phyloP scores from a whole-genome alignment of 768 basidiomycete species.

The Tubosaeta sp. region DNA sequence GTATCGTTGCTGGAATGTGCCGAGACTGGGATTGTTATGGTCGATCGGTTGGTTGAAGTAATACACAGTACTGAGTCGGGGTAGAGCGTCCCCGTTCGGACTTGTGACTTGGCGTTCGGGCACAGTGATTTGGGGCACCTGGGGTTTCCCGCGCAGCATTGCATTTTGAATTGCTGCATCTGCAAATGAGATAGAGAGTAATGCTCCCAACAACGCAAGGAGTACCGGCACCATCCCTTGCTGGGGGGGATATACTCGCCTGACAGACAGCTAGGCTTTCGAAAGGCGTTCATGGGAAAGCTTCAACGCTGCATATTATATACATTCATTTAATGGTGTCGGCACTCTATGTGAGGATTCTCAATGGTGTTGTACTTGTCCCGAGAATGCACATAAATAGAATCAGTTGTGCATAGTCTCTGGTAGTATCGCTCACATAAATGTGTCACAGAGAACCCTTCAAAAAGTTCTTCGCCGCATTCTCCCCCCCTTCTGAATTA shows the following conservation, averaged over 20 bases:
- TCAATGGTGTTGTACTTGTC: too few relatives aligned
- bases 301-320: too few relatives aligned
- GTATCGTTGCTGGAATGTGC: constrained; percentile 78
- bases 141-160: constrained; percentile 17
- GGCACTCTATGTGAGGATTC: too few relatives aligned
- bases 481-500: neutral
- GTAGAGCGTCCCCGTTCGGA: constrained; percentile 25
- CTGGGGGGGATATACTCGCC: neutral
- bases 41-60: constrained; percentile 35
- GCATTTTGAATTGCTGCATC: constrained; percentile 18
- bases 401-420: neutral
- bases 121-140: constrained; percentile 13
- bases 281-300: neutral
- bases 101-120: constrained; percentile 9
- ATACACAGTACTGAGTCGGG: constrained; percentile 26
- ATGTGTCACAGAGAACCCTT: neutral
- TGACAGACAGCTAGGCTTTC: neutral
- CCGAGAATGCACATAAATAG: neutral
- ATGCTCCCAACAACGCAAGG: constrained; percentile 1
- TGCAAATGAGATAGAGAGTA: constrained; percentile 11
- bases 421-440: neutral
- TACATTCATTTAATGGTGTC: too few relatives aligned
- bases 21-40: constrained; percentile 51
- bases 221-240: constrained; percentile 15
- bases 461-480: neutral